Evolutionary conservation across 352 stramenopile species (phyloP).

Genomic region (Phytophthora pluvialis): DNA sequence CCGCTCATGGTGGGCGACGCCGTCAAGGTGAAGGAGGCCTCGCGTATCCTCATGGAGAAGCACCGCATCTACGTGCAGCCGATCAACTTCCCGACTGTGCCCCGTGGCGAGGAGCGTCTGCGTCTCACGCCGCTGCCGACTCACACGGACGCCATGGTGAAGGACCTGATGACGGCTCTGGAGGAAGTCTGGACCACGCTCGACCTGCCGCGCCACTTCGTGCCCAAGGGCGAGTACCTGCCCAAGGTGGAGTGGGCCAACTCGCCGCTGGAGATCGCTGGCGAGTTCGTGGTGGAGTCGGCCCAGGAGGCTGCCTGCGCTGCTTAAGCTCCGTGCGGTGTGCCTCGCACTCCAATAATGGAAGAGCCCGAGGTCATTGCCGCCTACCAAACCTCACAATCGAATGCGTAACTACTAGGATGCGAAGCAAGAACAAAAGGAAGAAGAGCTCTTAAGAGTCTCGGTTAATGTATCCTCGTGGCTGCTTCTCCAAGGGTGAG

Average conservation of each 20-base stretch:
- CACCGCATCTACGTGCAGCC: conserved; percentile 93
- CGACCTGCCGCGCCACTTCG: conserved; percentile 73
- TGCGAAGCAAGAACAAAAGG: conserved; percentile 21
- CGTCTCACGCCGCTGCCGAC: conserved; percentile 87
- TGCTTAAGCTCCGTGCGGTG: conserved; percentile 29
- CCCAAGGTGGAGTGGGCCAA: conserved; percentile 86
- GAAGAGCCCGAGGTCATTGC: conserved; percentile 23
- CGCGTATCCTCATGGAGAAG: conserved; percentile 91
- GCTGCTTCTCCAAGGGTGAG: conserved; percentile 17
- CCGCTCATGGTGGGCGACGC: conserved; percentile 90
- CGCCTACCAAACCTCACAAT: conserved; percentile 25
- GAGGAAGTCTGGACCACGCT: conserved; percentile 90
- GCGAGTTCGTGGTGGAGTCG: conserved; percentile 52
- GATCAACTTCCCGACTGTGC: conserved; percentile 93
- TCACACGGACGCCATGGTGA: conserved; percentile 90
- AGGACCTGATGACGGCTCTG: conserved; percentile 81
- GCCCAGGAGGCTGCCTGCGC: conserved; percentile 37
- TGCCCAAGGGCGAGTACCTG: conserved; percentile 70
- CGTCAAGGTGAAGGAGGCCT: conserved; percentile 89
- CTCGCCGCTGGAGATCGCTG: conserved; percentile 46
- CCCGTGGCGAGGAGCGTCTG: conserved; percentile 89
- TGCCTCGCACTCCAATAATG: conserved; percentile 21
- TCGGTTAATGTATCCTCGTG: conserved; percentile 33
- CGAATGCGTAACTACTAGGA: conserved; percentile 34
- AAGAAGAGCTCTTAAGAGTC: conserved; percentile 29